A percentile compares a stretch with the other conserved stretches of the same genome.
Conservation (phyloP, 176 grass and related monocot species). For the Cenchrus purpureus region DNA sequence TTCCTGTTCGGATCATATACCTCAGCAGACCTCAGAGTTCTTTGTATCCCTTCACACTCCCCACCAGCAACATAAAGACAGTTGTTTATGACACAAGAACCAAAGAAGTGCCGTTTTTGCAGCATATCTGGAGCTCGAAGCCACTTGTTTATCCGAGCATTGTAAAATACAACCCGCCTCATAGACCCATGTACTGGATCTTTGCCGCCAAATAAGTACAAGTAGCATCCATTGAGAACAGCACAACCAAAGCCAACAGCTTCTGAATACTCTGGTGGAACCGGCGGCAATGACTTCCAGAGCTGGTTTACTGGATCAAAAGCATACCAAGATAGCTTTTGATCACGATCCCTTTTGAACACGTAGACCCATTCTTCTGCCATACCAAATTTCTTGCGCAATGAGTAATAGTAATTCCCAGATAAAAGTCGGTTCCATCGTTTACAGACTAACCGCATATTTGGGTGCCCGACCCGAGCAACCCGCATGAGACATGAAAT, state of each 20-base stretch:
- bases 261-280: conserved; percentile 76
- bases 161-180: conserved; percentile 92
- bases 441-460: conserved; percentile 78
- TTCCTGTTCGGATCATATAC: conserved; percentile 81
- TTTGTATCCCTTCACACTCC: conserved; percentile 85
- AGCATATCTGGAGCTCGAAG: conserved; percentile 90
- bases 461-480: conserved; percentile 65
- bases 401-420: conserved; percentile 88
- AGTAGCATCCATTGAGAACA: conserved; percentile 77
- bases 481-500: conserved; percentile 86
- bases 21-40: conserved; percentile 80
- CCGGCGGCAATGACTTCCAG: conserved; percentile 84
- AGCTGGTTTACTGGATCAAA: conserved; percentile 81
- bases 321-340: conserved; percentile 88
- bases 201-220: conserved; percentile 95
- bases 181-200: conserved; percentile 75
- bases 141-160: conserved; percentile 92
- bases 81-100: conserved; percentile 87
- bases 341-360: conserved; percentile 82
- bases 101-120: conserved; percentile 82
- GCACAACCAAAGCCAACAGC: conserved; percentile 85
- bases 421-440: conserved; percentile 76
- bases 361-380: conserved; percentile 93
- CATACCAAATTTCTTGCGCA: conserved; percentile 73
- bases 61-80: conserved; percentile 92